Evolutionary conservation across 345 rosid genomes (phyloP).

Genomic region (Gossypium bickii): DNA sequence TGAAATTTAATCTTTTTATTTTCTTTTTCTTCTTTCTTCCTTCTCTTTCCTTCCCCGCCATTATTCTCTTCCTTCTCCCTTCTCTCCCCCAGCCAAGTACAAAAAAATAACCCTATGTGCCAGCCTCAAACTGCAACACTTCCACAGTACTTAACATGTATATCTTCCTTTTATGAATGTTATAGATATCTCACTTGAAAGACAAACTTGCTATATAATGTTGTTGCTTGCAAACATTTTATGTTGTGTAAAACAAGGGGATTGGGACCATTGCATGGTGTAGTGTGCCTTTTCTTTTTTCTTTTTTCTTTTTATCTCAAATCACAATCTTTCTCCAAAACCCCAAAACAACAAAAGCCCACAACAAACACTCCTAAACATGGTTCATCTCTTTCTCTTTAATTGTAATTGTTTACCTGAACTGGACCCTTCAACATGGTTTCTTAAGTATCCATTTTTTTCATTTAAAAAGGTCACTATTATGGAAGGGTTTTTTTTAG

Average conservation of each 20-base stretch:
- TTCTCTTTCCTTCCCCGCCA: no score
- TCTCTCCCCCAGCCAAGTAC: no score
- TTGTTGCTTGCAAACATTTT: neutral
- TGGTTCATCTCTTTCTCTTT: neutral
- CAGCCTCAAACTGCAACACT: no score
- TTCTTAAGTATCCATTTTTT: neutral
- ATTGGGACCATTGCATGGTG: neutral
- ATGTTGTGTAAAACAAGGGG: neutral
- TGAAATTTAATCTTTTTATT: no score
- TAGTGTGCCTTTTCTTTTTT: neutral
- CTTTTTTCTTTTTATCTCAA: neutral
- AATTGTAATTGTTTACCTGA: no score
- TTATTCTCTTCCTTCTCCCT: no score
- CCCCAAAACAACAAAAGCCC: neutral
- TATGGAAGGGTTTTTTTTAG: no score
- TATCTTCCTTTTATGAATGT: no score
- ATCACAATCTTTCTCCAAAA: neutral
- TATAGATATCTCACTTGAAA: neutral
- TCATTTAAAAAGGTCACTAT: neutral
- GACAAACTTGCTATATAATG: neutral
- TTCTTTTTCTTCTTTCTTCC: no score
- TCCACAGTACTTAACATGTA: no score
- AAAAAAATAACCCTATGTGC: no score
- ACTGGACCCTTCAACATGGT: neutral
- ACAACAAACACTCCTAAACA: neutral